Percentiles rank a stretch among this genome's conserved stretches.
These are phyloP conservation scores for Malania oleifera DNA, from an alignment of 164 flowering plant species.

Conservation along the genomic window DNA sequence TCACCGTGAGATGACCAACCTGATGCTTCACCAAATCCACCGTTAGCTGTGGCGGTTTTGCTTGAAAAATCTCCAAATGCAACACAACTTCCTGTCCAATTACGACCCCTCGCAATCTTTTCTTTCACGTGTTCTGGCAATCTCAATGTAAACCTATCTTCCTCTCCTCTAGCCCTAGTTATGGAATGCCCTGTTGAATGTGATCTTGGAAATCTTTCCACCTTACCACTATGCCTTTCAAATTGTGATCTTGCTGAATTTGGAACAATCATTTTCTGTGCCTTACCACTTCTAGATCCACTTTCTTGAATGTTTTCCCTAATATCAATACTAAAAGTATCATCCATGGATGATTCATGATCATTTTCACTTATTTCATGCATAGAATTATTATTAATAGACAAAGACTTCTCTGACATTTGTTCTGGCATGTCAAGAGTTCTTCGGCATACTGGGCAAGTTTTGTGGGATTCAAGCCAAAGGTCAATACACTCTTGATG, in stretches of 20 bases:
- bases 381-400: background rate
- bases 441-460: constrained; percentile 78
- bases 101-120: constrained; percentile 30
- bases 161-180: constrained; percentile 12
- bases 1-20: constrained; percentile 11
- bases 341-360: background rate
- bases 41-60: background rate
- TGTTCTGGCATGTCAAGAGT: constrained; percentile 27
- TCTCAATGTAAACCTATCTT: constrained; percentile 46
- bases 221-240: background rate
- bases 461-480: constrained; percentile 66
- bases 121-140: constrained; percentile 42
- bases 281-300: background rate
- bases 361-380: background rate
- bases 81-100: constrained; percentile 41
- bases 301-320: constrained; percentile 15
- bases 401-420: constrained; percentile 11
- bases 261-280: background rate
- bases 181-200: constrained; percentile 78
- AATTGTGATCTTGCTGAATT: background rate
- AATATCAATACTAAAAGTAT: constrained; percentile 21
- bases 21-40: constrained; percentile 19
- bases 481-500: constrained; percentile 87
- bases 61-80: constrained; percentile 33
- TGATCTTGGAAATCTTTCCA: constrained; percentile 41